Conservation (phyloP, 345 rosid species). For the Physaria fendleri region DNA sequence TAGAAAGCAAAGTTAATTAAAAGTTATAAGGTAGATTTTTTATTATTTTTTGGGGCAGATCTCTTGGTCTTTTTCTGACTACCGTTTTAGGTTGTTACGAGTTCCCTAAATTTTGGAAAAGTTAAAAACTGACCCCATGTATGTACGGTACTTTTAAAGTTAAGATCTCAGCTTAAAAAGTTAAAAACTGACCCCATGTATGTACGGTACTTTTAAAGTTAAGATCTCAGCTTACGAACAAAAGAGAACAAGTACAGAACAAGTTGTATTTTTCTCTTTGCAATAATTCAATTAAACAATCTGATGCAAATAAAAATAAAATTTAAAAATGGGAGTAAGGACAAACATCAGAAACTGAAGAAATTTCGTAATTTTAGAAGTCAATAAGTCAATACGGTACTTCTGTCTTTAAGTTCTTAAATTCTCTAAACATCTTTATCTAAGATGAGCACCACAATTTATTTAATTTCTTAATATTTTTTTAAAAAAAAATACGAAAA, state of each 20-base stretch:
- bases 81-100: not conserved
- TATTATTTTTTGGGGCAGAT: no score
- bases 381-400: conserved; percentile 9
- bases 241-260: conserved; percentile 1
- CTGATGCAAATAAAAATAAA: not conserved
- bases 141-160: conserved; percentile 10
- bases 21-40: not conserved
- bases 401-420: conserved; percentile 1
- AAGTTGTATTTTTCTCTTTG: not conserved
- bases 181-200: no score
- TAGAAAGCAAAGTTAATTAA: not conserved
- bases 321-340: not conserved
- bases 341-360: not conserved
- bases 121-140: conserved; percentile 10
- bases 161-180: not conserved
- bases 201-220: conserved; percentile 12
- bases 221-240: not conserved
- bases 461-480: not conserved
- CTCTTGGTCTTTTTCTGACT: not conserved
- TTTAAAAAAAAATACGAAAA: not conserved
- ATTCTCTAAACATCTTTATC: not conserved
- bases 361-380: not conserved
- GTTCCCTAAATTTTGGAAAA: conserved; percentile 24
- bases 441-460: conserved; percentile 5
- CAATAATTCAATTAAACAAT: not conserved